phyloP scores from a whole-genome alignment of 2,329 filamentous ascomycete genomes.

The Colletotrichum sp. region DNA sequence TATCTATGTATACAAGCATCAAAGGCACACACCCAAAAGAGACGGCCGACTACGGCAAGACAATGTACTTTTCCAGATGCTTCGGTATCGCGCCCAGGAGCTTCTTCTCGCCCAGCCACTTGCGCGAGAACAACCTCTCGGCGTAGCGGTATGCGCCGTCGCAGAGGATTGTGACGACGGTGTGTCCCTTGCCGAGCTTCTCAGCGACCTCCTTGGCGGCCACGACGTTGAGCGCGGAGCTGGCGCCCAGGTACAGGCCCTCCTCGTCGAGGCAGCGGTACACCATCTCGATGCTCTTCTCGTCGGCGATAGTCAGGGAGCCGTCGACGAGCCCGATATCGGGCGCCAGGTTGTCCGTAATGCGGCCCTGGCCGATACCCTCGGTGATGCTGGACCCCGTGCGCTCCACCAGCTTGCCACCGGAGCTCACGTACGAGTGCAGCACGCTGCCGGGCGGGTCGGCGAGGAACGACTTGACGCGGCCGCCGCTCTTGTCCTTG shows the following conservation, averaged over 20 bases:
- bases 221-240: slow-evolving; percentile 92
- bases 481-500: slow-evolving; percentile 79
- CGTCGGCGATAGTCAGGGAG: slow-evolving; percentile 83
- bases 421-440: slow-evolving; percentile 88
- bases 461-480: slow-evolving; percentile 86
- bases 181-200: slow-evolving; percentile 86
- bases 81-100: slow-evolving; percentile 81
- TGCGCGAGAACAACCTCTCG: slow-evolving; percentile 88
- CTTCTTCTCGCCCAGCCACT: slow-evolving; percentile 89
- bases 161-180: slow-evolving; percentile 91
- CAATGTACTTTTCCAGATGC: slow-evolving; percentile 91
- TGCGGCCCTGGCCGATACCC: slow-evolving; percentile 93
- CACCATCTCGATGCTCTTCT: slow-evolving; percentile 97
- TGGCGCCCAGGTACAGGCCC: slow-evolving; percentile 92
- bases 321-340: slow-evolving; percentile 87
- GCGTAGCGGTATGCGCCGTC: slow-evolving; percentile 98
- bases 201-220: slow-evolving; percentile 93
- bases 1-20: slow-evolving; percentile 23
- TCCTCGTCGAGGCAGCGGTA: slow-evolving; percentile 96
- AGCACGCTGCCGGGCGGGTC: slow-evolving; percentile 94
- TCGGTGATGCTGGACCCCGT: slow-evolving; percentile 91
- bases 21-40: slow-evolving; percentile 9
- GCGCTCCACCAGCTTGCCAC: slow-evolving; percentile 83
- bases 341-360: slow-evolving; percentile 91
- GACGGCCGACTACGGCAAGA: slow-evolving; percentile 67